Percentiles rank a stretch among this genome's conserved stretches.
Conservation (phyloP, 129 eudicot genomes). For the Tagetes erecta region DNA sequence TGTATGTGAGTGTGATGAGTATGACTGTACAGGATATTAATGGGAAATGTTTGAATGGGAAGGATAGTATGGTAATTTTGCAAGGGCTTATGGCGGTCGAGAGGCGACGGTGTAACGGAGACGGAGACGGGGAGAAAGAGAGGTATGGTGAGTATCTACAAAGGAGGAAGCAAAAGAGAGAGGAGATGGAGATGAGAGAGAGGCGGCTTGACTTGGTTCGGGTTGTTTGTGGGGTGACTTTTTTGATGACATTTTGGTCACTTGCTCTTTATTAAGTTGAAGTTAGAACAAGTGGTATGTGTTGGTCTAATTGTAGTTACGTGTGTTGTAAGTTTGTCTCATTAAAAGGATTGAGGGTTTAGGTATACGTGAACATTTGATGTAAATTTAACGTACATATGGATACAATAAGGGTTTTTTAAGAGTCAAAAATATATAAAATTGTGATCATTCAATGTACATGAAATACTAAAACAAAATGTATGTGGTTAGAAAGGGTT, state of each 20-base stretch:
- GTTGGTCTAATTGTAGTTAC: too few species aligned
- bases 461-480: too few species aligned
- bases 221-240: conserved; percentile 18
- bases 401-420: too few species aligned
- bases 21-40: conserved; percentile 26
- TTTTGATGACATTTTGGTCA: conserved; percentile 35
- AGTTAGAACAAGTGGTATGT: too few species aligned
- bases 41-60: conserved; percentile 34
- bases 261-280: not conserved
- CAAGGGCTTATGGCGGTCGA: conserved; percentile 25
- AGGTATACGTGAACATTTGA: too few species aligned
- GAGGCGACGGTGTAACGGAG: conserved; percentile 9
- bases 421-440: too few species aligned
- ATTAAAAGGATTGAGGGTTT: too few species aligned
- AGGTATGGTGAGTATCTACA: conserved; percentile 14
- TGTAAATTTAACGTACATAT: too few species aligned
- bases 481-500: too few species aligned
- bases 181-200: conserved; percentile 24
- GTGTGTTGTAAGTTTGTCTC: too few species aligned
- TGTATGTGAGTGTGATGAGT: conserved; percentile 28
- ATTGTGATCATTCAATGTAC: too few species aligned
- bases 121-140: conserved; percentile 15
- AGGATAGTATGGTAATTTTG: conserved; percentile 38
- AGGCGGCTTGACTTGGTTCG: conserved; percentile 30
- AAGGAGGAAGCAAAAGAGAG: conserved; percentile 21